A percentile compares a stretch with the other conserved stretches of the same genome.
Evolutionary conservation across 1,284 basidiomycete species (phyloP).

Genomic region (Blastosporella zonata): DNA sequence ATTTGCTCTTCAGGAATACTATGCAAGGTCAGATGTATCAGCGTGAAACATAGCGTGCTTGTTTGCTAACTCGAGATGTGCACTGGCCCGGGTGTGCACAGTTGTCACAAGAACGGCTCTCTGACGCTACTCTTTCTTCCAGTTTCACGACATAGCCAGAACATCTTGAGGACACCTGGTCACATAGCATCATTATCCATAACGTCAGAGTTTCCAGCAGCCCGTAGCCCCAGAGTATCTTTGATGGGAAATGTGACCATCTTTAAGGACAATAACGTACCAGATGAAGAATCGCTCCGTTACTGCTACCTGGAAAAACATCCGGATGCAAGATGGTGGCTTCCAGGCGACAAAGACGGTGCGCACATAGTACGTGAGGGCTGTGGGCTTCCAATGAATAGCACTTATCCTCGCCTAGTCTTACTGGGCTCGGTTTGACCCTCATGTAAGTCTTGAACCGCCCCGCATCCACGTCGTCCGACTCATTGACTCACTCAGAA

Average conservation of each 20-base stretch:
- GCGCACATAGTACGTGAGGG: slow-evolving; percentile 40
- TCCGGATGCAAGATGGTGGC: slow-evolving; percentile 49
- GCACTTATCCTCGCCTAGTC: slow-evolving; percentile 29
- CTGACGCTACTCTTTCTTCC: slow-evolving; percentile 62
- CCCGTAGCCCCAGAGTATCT: slow-evolving; percentile 48
- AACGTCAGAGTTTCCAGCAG: slow-evolving; percentile 39
- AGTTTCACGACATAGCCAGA: slow-evolving; percentile 58
- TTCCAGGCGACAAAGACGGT: slow-evolving; percentile 45
- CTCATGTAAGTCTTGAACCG: slow-evolving; percentile 35
- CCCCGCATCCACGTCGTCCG: slow-evolving; percentile 3
- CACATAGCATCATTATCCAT: slow-evolving; percentile 55
- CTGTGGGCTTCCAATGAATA: background rate
- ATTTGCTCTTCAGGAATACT: slow-evolving; percentile 63
- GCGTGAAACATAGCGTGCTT: too few species aligned
- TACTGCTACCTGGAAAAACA: slow-evolving; percentile 46
- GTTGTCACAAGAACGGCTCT: slow-evolving; percentile 58
- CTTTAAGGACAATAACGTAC: slow-evolving; percentile 32
- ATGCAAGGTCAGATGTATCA: slow-evolving; percentile 34
- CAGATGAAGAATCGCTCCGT: slow-evolving; percentile 34
- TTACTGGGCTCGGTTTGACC: slow-evolving; percentile 56
- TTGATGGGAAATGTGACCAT: slow-evolving; percentile 54
- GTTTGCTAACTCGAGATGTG: too few species aligned
- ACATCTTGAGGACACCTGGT: slow-evolving; percentile 44
- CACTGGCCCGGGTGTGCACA: too few species aligned
- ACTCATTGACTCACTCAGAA: slow-evolving; percentile 29